phyloP scores from a whole-genome alignment of 208 protist species.

The Trypanosoma cruzi region DNA sequence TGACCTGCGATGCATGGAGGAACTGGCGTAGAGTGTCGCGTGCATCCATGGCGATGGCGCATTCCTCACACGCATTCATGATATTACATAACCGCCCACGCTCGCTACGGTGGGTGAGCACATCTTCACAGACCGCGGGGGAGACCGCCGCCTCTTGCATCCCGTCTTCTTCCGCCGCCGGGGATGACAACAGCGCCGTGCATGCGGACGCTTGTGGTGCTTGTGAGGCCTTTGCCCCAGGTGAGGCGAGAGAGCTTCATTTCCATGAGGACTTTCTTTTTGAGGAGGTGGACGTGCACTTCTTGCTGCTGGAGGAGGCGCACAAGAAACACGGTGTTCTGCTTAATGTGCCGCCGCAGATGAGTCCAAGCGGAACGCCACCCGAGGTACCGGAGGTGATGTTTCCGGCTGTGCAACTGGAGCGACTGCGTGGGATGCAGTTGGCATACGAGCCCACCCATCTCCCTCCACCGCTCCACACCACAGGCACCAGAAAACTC shows the following conservation, averaged over 20 bases:
- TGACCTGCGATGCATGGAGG: background rate
- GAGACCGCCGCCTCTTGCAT: background rate
- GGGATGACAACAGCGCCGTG: background rate
- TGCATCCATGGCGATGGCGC: background rate
- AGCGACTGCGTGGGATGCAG: conserved; percentile 35
- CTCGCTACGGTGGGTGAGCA: background rate
- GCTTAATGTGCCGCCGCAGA: conserved; percentile 75
- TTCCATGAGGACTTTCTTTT: conserved; percentile 30
- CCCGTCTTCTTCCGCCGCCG: background rate
- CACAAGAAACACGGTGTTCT: conserved; percentile 76
- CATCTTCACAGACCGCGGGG: no score
- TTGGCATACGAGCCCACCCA: conserved; percentile 30
- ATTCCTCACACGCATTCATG: background rate
- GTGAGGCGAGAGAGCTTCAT: conserved; percentile 14
- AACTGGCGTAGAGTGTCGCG: background rate
- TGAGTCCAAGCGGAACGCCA: conserved; percentile 44
- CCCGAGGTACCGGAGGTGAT: conserved; percentile 53
- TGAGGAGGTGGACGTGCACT: conserved; percentile 47
- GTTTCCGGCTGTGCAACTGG: conserved; percentile 36
- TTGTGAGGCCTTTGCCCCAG: no score
- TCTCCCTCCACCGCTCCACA: conserved; percentile 25
- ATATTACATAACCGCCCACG: background rate
- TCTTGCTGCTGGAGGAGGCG: conserved; percentile 60
- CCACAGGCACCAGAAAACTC: conserved; percentile 25
- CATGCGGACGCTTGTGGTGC: background rate